These are phyloP conservation scores for Epichloe amarillans DNA, from an alignment of 2,329 filamentous ascomycete species.

Conservation along the genomic window DNA sequence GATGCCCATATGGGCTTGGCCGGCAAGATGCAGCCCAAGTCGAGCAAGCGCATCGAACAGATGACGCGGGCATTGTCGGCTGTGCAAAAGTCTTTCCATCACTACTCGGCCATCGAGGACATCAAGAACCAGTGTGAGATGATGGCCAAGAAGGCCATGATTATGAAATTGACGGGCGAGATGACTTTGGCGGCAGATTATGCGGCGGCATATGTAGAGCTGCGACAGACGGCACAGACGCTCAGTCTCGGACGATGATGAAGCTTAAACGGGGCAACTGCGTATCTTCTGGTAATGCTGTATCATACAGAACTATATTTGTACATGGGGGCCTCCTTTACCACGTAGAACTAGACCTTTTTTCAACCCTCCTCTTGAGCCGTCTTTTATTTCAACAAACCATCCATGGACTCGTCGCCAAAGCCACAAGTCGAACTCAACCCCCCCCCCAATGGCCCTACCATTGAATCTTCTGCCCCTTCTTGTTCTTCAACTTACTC, in stretches of 20 bases:
- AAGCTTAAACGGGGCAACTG: background rate
- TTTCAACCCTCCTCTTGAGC: too few relatives aligned
- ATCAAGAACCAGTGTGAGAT: slow-evolving; percentile 60
- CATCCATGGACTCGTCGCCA: background rate
- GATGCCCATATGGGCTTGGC: slow-evolving; percentile 72
- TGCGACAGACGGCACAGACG: slow-evolving; percentile 29
- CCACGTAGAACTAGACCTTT: background rate
- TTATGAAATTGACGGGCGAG: slow-evolving; percentile 60
- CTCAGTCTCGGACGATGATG: slow-evolving; percentile 13
- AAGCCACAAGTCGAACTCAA: background rate
- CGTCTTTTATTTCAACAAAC: background rate
- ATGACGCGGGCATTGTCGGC: slow-evolving; percentile 45
- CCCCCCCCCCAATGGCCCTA: slow-evolving; percentile 6
- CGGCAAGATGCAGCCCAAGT: slow-evolving; percentile 32
- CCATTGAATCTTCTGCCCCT: slow-evolving; percentile 26
- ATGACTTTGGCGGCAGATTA: slow-evolving; percentile 49
- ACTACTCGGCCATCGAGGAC: slow-evolving; percentile 53
- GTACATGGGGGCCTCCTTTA: background rate
- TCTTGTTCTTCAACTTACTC: slow-evolving; percentile 23
- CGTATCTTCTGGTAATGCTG: background rate
- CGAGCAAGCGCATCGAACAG: slow-evolving; percentile 37
- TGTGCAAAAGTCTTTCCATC: slow-evolving; percentile 47
- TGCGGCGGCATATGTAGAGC: slow-evolving; percentile 49
- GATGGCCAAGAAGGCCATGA: slow-evolving; percentile 68
- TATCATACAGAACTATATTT: background rate